These are phyloP conservation scores for Austroboletus festivus DNA, from an alignment of 768 basidiomycete genomes.

Conservation along the genomic window DNA sequence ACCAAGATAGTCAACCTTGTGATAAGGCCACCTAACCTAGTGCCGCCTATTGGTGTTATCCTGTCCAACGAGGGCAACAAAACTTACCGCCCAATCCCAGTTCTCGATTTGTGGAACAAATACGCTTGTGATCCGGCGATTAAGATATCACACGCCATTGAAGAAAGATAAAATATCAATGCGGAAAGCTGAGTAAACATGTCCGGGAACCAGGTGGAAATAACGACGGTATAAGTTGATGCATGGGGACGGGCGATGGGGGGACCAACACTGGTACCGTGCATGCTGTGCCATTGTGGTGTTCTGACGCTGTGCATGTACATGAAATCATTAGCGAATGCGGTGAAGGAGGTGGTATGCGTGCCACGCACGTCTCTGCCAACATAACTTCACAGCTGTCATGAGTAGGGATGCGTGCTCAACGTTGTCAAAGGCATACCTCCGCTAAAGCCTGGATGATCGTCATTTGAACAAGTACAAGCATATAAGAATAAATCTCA, in stretches of 20 bases:
- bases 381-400: slow-evolving; percentile 25
- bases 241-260: background rate
- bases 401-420: slow-evolving; percentile 1
- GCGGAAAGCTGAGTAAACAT: slow-evolving; percentile 25
- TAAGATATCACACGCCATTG: slow-evolving; percentile 32
- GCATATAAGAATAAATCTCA: slow-evolving; percentile 6
- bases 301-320: slow-evolving; percentile 21
- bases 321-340: no score
- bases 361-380: slow-evolving; percentile 28
- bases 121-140: slow-evolving; percentile 35
- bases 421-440: slow-evolving; percentile 16
- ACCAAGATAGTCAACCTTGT: slow-evolving; percentile 33
- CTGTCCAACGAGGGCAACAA: background rate
- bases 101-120: slow-evolving; percentile 31
- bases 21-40: slow-evolving; percentile 32
- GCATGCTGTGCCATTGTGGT: slow-evolving; percentile 33
- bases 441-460: slow-evolving; percentile 25
- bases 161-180: slow-evolving; percentile 31
- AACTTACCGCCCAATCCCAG: slow-evolving; percentile 28
- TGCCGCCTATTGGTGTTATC: background rate
- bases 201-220: no score
- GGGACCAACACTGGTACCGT: slow-evolving; percentile 29
- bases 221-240: background rate
- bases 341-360: background rate
- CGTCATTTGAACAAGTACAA: background rate